phyloP scores from a whole-genome alignment of 176 grass and related monocot species.

The Avena insularis region DNA sequence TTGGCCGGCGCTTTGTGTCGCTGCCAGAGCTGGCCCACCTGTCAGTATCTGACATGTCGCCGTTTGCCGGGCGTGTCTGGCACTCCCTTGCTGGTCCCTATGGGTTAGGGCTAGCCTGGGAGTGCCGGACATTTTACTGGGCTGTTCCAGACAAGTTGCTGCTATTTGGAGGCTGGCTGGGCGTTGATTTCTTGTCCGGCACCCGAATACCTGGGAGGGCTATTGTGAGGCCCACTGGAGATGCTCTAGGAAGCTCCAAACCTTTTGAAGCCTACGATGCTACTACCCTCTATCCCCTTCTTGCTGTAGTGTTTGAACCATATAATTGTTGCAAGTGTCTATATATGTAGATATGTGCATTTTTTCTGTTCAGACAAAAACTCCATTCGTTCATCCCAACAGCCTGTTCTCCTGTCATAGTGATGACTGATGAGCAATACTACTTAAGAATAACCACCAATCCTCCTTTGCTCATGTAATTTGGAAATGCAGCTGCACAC shows the following conservation, averaged over 20 bases:
- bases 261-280: neutral
- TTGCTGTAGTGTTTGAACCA: slow-evolving; percentile 14
- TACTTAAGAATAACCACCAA: slow-evolving; percentile 2
- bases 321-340: neutral
- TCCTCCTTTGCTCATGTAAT: slow-evolving; percentile 26
- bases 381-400: neutral
- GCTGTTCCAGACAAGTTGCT: too few relatives aligned
- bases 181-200: too few relatives aligned
- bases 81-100: too few relatives aligned
- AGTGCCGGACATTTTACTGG: too few relatives aligned
- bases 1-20: too few relatives aligned
- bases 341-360: neutral
- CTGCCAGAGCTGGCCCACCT: too few relatives aligned
- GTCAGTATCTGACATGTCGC: too few relatives aligned
- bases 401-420: neutral
- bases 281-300: neutral
- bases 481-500: slow-evolving; percentile 76
- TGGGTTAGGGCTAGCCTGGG: too few relatives aligned
- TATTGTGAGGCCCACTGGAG: too few relatives aligned
- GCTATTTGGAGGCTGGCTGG: too few relatives aligned
- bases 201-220: too few relatives aligned
- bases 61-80: too few relatives aligned
- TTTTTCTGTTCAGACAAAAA: slow-evolving; percentile 17
- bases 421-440: neutral
- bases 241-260: neutral